Evolutionary conservation across 1,139 yeast genomes (phyloP).

Genomic region (Cylindricascospora bacillispora): DNA sequence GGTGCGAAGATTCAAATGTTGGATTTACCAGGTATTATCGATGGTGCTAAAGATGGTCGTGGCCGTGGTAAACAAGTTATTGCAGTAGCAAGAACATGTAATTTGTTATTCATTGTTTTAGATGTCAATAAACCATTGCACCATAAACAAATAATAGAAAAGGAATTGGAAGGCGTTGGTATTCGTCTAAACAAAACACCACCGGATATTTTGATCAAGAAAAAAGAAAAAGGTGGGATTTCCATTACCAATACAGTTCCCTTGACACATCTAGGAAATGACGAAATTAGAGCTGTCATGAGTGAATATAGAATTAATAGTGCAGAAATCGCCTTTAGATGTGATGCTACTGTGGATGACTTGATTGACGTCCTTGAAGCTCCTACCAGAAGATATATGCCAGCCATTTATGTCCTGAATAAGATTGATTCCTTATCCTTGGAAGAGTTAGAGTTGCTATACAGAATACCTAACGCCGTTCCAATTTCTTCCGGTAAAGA

Average conservation of each 20-base stretch:
- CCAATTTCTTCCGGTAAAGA: constrained; percentile 93
- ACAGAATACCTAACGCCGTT: constrained; percentile 90
- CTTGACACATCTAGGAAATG: constrained; percentile 77
- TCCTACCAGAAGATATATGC: constrained; percentile 80
- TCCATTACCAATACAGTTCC: constrained; percentile 90
- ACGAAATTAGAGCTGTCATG: constrained; percentile 93
- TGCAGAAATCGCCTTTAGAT: constrained; percentile 93
- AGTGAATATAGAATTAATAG: constrained; percentile 87
- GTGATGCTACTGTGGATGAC: constrained; percentile 96
- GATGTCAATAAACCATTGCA: constrained; percentile 94
- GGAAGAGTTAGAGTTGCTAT: constrained; percentile 80
- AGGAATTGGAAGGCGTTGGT: constrained; percentile 94
- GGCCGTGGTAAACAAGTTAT: constrained; percentile 99
- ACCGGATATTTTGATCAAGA: constrained; percentile 82
- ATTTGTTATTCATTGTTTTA: constrained; percentile 77
- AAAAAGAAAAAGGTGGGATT: constrained; percentile 92
- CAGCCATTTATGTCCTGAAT: constrained; percentile 87
- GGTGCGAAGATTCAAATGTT: constrained; percentile 98
- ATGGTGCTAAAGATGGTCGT: constrained; percentile 98
- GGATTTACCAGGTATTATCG: constrained; percentile 97
- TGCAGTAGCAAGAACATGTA: constrained; percentile 96
- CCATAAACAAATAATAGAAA: constrained; percentile 85
- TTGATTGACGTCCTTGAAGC: constrained; percentile 89
- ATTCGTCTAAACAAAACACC: constrained; percentile 84
- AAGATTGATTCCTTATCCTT: constrained; percentile 90